Conservation (phyloP, 371 early-diverging fungal genomes). For the Rhizopus stolonifer region DNA sequence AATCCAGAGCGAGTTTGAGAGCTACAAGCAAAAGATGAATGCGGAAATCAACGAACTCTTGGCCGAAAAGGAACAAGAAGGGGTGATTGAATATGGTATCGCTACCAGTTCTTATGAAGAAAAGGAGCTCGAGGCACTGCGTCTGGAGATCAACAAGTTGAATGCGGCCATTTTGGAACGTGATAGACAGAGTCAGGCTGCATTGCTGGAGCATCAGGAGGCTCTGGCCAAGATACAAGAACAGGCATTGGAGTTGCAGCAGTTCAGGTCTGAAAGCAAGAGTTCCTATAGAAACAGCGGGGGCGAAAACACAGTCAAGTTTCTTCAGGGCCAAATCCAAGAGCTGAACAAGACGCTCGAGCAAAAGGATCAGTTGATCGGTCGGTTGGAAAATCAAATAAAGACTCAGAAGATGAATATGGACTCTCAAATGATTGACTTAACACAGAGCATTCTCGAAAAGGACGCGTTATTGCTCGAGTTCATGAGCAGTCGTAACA, state of each 20-base stretch:
- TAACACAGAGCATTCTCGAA: slow-evolving; percentile 23
- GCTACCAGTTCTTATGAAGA: neutral
- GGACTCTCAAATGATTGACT: slow-evolving; percentile 24
- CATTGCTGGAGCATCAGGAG: neutral
- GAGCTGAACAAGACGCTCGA: slow-evolving; percentile 4
- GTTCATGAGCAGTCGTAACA: slow-evolving; percentile 18
- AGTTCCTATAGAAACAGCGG: neutral
- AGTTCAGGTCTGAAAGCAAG: neutral
- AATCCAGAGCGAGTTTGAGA: slow-evolving; percentile 30
- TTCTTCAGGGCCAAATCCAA: neutral
- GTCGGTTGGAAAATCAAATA: slow-evolving; percentile 8
- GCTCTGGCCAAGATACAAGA: neutral
- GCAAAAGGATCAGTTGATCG: slow-evolving; percentile 7
- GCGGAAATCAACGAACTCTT: slow-evolving; percentile 5
- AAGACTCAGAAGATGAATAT: slow-evolving; percentile 17
- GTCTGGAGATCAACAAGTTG: neutral
- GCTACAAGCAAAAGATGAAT: slow-evolving; percentile 16
- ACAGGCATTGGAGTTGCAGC: neutral
- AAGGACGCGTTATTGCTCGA: slow-evolving; percentile 22
- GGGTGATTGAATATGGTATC: slow-evolving; percentile 6
- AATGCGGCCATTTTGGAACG: neutral
- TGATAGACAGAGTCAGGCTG: neutral
- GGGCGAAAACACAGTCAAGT: neutral
- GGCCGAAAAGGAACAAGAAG: slow-evolving; percentile 9
- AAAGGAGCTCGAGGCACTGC: neutral